Base-by-base conservation (phyloP, 1,284 basidiomycete genomes). In the Boletus sp. region DNA sequence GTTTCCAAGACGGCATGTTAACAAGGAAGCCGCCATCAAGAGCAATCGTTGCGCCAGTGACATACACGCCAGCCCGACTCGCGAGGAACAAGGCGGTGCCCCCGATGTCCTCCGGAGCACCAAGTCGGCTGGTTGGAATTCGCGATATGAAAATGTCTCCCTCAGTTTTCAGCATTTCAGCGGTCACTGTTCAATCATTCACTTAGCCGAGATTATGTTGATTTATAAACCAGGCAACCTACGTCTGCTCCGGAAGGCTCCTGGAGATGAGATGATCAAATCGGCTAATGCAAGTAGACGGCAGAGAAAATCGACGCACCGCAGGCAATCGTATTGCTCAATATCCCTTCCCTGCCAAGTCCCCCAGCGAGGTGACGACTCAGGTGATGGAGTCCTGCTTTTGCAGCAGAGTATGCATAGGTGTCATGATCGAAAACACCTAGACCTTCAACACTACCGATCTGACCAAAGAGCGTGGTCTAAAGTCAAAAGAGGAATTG, bases 251-350 rank as follows among this genome's bases (percentile, higher is more conserved):
- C 72, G 64, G 54, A 80, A 78, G 2, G 74, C 71, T 3, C 76
- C 70, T 74, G 46, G 10, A 34, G 22, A 49, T 20, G 38, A 33
- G 13, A 44, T 5, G 1, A 23, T 43, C 29, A 46, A 35, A 30
- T 42, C 27, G 7, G 32, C 16, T 16, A 23, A 41, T 35, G 13
- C n/a, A 27, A 35, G 7, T 14, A 20, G 20, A 39, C 22, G 16
- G 8, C 30, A 29, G 17, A 13, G 40, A 30, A 32, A 25, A 27
- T 20, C 7, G 65, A 74, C 57, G 61, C 63, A 64, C 81, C 84
- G 49, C 82, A 82, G 2, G 84, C 82, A 50, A 88, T 78, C 5
- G 81, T 80, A 61, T 88, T 88, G 61, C 81, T 80, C 14, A 78
- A 77, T 54, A 88, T 80, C 2, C 77, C 75, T 49, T 83, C 79